phyloP scores from a whole-genome alignment of 2,329 filamentous ascomycete genomes.

The Corinectria fuckeliana region DNA sequence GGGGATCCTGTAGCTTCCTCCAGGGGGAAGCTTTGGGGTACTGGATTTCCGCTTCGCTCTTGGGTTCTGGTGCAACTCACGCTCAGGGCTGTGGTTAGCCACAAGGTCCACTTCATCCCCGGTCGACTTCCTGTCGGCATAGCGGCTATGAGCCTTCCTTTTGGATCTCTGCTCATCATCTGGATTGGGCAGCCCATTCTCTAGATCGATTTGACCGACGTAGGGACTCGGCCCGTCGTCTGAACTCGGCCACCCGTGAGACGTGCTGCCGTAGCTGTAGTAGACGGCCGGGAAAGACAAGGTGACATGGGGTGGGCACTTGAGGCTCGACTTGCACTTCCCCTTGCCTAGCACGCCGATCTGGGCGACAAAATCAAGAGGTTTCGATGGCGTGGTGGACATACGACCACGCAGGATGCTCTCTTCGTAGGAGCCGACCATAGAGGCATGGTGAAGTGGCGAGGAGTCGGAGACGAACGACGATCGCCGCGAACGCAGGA shows the following conservation, averaged over 20 bases:
- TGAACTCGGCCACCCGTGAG: slow-evolving; percentile 65
- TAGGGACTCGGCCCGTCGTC: slow-evolving; percentile 95
- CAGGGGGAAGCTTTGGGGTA: slow-evolving; percentile 68
- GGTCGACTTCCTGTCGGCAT: slow-evolving; percentile 44
- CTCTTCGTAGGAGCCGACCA: slow-evolving; percentile 98
- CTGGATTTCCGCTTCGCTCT: slow-evolving; percentile 61
- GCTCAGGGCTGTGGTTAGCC: slow-evolving; percentile 22
- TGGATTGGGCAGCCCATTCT: slow-evolving; percentile 71
- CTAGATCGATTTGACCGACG: slow-evolving; percentile 89
- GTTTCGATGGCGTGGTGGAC: slow-evolving; percentile 94
- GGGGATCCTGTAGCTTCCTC: slow-evolving; percentile 92
- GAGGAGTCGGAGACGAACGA: slow-evolving; percentile 78
- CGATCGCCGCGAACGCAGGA: slow-evolving; percentile 65
- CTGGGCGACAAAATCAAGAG: slow-evolving; percentile 90
- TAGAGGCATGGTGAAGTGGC: slow-evolving; percentile 85
- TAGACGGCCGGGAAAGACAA: slow-evolving; percentile 94
- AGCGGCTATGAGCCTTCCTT: slow-evolving; percentile 56
- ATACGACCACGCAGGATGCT: slow-evolving; percentile 93
- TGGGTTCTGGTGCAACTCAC: slow-evolving; percentile 41
- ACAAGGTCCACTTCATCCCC: slow-evolving; percentile 38
- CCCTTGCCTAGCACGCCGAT: slow-evolving; percentile 92
- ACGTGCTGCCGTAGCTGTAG: slow-evolving; percentile 83
- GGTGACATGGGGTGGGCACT: slow-evolving; percentile 88
- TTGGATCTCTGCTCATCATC: slow-evolving; percentile 56
- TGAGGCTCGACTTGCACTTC: slow-evolving; percentile 83